phyloP scores from a whole-genome alignment of 225 moss, liverwort and hornwort genomes.

The Neckera pumila region DNA sequence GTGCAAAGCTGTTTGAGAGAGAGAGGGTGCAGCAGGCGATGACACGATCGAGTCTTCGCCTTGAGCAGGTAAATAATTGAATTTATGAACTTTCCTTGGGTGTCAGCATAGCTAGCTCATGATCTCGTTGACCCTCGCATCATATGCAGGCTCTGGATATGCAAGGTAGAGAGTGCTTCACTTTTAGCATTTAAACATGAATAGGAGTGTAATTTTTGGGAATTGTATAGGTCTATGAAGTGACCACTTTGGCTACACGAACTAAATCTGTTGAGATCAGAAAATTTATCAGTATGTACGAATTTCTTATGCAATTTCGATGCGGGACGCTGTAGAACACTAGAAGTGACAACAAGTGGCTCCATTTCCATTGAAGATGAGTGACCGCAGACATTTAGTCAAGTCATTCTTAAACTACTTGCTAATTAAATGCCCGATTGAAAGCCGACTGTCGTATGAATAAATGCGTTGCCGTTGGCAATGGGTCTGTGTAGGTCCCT shows the following conservation, averaged over 20 bases:
- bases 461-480: background rate
- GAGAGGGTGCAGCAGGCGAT: slow-evolving; percentile 70
- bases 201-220: background rate
- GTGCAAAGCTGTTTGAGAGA: slow-evolving; percentile 81
- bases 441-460: background rate
- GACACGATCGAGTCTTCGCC: slow-evolving; percentile 65
- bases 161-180: background rate
- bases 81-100: background rate
- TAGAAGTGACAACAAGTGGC: background rate
- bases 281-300: background rate
- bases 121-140: background rate
- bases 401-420: background rate
- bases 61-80: slow-evolving; percentile 58
- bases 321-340: background rate
- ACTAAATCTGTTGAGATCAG: background rate
- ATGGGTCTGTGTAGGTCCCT: background rate
- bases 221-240: background rate
- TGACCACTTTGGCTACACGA: background rate
- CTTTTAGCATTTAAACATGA: background rate
- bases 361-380: background rate
- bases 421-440: background rate
- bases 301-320: background rate
- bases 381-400: background rate
- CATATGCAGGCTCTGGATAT: background rate
- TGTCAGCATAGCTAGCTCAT: background rate